Percentiles rank a stretch among this genome's conserved stretches.
Conservation (phyloP, 495 filamentous ascomycete genomes). For the Penicillium verhagenii region DNA sequence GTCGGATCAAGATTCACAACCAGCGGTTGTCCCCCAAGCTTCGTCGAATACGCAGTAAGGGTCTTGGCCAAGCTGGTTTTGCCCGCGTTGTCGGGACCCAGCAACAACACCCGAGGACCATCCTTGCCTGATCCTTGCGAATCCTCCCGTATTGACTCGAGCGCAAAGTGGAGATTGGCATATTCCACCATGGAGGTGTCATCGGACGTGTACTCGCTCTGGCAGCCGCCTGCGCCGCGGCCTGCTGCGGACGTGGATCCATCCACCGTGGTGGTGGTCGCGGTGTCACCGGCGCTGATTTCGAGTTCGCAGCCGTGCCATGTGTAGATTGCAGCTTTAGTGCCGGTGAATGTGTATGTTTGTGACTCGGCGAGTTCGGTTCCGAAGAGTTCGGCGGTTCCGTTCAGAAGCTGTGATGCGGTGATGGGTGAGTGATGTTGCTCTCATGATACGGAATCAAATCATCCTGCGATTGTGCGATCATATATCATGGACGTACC, state of each 20-base stretch:
- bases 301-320: slow-evolving; percentile 88
- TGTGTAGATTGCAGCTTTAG: slow-evolving; percentile 84
- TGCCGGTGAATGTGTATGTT: slow-evolving; percentile 77
- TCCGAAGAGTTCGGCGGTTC: slow-evolving; percentile 93
- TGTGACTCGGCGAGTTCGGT: slow-evolving; percentile 84
- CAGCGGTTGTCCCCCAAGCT: slow-evolving; percentile 71
- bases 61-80: slow-evolving; percentile 84
- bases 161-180: slow-evolving; percentile 82
- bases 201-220: slow-evolving; percentile 74
- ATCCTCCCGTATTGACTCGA: slow-evolving; percentile 63
- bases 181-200: slow-evolving; percentile 83
- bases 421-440: background rate
- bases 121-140: slow-evolving; percentile 49
- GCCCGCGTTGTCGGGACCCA: slow-evolving; percentile 77
- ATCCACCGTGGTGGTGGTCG: slow-evolving; percentile 17
- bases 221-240: slow-evolving; percentile 51
- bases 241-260: slow-evolving; percentile 24
- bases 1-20: slow-evolving; percentile 84
- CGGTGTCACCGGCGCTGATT: slow-evolving; percentile 54
- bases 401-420: slow-evolving; percentile 61
- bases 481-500: slow-evolving; percentile 34
- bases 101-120: slow-evolving; percentile 80
- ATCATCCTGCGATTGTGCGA: background rate
- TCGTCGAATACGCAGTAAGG: slow-evolving; percentile 77
- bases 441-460: background rate